phyloP scores from a whole-genome alignment of 345 rosid species.

The Eucalyptus caleyi region DNA sequence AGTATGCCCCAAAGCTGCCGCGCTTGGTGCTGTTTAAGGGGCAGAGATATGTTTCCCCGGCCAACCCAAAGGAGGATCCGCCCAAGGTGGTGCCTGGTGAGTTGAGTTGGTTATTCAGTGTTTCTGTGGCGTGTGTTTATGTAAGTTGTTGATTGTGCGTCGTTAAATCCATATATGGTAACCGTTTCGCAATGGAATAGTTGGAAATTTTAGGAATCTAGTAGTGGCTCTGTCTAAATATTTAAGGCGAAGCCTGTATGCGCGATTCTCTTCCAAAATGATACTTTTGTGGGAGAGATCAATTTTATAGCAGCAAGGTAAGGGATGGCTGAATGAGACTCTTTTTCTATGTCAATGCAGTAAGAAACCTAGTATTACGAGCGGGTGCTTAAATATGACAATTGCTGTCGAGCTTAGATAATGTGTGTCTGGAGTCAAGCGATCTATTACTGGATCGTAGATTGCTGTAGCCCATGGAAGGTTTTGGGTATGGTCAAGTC shows the following conservation, averaged over 20 bases:
- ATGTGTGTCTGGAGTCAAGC: neutral
- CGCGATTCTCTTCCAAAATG: neutral
- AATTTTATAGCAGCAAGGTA: neutral
- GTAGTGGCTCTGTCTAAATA: neutral
- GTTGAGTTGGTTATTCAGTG: neutral
- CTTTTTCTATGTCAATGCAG: neutral
- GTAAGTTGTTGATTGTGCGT: neutral
- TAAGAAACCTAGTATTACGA: neutral
- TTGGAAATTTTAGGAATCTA: neutral
- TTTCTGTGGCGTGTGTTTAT: neutral
- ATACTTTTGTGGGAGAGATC: neutral
- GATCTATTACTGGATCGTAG: neutral
- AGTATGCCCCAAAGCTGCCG: conserved; percentile 64
- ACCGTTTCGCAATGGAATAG: neutral
- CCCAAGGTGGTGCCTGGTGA: conserved; percentile 75
- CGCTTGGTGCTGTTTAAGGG: conserved; percentile 81
- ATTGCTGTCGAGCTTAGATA: neutral
- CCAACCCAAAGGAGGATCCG: conserved; percentile 76
- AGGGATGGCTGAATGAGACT: neutral
- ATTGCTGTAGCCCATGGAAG: neutral
- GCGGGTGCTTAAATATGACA: neutral
- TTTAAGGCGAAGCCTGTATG: neutral
- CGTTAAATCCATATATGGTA: neutral
- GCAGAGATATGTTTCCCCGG: conserved; percentile 66
- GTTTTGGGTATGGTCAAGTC: neutral